Percentiles rank a stretch among this genome's conserved stretches.
Conservation (phyloP, 192 early-diverging fungal genomes). For the Geranomyces variabilis region DNA sequence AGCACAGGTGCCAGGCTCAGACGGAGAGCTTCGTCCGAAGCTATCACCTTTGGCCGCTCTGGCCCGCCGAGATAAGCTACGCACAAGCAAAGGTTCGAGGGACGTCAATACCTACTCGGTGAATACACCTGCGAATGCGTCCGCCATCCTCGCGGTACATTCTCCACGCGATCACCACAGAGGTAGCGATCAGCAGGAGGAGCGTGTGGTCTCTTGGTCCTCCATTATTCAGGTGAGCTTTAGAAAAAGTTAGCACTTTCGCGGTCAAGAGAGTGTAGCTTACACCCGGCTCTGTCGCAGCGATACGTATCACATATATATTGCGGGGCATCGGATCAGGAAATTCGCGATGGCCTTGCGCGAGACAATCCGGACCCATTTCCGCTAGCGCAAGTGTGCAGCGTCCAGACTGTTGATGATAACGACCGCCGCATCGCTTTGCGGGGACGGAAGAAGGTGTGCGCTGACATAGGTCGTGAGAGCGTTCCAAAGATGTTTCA, state of each 20-base stretch:
- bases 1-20: conserved; percentile 1
- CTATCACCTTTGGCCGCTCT: neutral
- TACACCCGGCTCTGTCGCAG: too few species aligned
- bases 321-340: neutral
- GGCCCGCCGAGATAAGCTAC: neutral
- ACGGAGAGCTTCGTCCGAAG: conserved; percentile 1
- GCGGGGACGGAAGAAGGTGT: conserved; percentile 9
- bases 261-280: too few species aligned
- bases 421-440: conserved; percentile 1
- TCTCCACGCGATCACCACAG: neutral
- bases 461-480: neutral
- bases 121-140: neutral
- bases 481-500: neutral
- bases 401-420: neutral
- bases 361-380: conserved; percentile 10
- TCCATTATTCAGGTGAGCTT: conserved; percentile 1
- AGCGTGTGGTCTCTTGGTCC: neutral
- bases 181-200: neutral
- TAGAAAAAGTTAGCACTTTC: too few species aligned
- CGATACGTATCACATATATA: conserved; percentile 8
- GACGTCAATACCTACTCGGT: neutral
- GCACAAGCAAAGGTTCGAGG: neutral
- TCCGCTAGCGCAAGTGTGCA: neutral
- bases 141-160: neutral
- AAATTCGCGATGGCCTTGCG: neutral